Percentiles rank a stretch among this genome's conserved stretches.
These are phyloP conservation scores for Aspergillus jensenii DNA, from an alignment of 2,329 filamentous ascomycete species.

Conservation along the genomic window DNA sequence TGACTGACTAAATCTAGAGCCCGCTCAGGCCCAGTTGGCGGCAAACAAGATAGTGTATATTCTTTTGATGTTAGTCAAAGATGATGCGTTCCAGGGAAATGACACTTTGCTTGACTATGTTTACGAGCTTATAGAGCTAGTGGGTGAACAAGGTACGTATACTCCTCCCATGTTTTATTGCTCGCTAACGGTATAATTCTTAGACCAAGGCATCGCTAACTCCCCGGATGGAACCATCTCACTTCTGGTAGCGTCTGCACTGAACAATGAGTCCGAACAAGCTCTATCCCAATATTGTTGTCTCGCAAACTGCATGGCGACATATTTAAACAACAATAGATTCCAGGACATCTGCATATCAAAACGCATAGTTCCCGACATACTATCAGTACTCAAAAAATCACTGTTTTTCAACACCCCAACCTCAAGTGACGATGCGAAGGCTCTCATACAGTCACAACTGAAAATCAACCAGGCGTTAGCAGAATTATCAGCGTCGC, in stretches of 20 bases:
- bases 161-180: neutral
- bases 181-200: neutral
- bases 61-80: conserved; percentile 35
- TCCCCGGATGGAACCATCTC: conserved; percentile 37
- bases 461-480: conserved; percentile 42
- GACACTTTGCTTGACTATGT: conserved; percentile 35
- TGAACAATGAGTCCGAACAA: conserved; percentile 25
- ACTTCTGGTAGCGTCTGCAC: conserved; percentile 34
- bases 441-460: conserved; percentile 35
- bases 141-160: conserved; percentile 39
- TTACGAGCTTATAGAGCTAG: conserved; percentile 42
- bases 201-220: conserved; percentile 35
- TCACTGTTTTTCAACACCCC: conserved; percentile 30
- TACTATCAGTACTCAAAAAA: conserved; percentile 33
- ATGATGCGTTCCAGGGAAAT: conserved; percentile 32
- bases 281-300: conserved; percentile 32
- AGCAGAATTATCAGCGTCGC: conserved; percentile 41
- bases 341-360: conserved; percentile 41
- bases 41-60: conserved; percentile 38
- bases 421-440: conserved; percentile 33
- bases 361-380: conserved; percentile 30
- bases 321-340: conserved; percentile 37
- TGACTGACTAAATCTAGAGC: conserved; percentile 32
- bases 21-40: conserved; percentile 40
- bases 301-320: conserved; percentile 32